These are phyloP conservation scores for Candida succiphila DNA, from an alignment of 805 yeast species.

Conservation along the genomic window DNA sequence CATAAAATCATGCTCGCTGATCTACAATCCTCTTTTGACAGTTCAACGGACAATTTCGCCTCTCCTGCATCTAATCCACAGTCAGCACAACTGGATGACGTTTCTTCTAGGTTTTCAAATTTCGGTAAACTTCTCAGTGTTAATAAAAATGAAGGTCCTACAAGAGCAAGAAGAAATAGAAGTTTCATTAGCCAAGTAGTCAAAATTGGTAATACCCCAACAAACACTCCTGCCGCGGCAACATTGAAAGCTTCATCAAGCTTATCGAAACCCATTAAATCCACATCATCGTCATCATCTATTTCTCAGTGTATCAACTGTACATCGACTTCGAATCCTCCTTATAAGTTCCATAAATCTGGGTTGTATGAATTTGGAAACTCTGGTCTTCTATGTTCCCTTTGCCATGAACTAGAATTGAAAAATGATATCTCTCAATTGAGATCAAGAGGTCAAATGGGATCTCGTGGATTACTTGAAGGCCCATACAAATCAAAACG, in stretches of 20 bases:
- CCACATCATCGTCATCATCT: neutral
- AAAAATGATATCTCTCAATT: slow-evolving; percentile 14
- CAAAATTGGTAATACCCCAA: slow-evolving; percentile 17
- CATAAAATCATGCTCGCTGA: slow-evolving; percentile 22
- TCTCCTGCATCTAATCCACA: slow-evolving; percentile 11
- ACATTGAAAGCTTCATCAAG: neutral
- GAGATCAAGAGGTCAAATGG: slow-evolving; percentile 22
- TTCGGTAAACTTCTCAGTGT: slow-evolving; percentile 13
- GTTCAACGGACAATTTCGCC: slow-evolving; percentile 2
- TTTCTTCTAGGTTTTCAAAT: slow-evolving; percentile 20
- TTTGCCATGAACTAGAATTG: slow-evolving; percentile 16
- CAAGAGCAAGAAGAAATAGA: slow-evolving; percentile 19
- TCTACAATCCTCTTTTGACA: slow-evolving; percentile 8
- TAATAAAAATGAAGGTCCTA: slow-evolving; percentile 9
- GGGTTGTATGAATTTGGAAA: slow-evolving; percentile 25
- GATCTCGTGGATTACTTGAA: slow-evolving; percentile 21
- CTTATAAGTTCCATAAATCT: slow-evolving; percentile 21
- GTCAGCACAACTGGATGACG: slow-evolving; percentile 5
- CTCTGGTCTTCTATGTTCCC: slow-evolving; percentile 21
- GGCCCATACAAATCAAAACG: slow-evolving; percentile 16
- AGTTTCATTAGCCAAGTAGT: slow-evolving; percentile 21
- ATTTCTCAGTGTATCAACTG: slow-evolving; percentile 22
- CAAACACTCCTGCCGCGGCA: slow-evolving; percentile 1
- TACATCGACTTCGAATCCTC: slow-evolving; percentile 16
- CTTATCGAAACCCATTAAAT: too few relatives aligned